phyloP scores from a whole-genome alignment of 164 flowering plant species.

The Magnolia changhungtana region DNA sequence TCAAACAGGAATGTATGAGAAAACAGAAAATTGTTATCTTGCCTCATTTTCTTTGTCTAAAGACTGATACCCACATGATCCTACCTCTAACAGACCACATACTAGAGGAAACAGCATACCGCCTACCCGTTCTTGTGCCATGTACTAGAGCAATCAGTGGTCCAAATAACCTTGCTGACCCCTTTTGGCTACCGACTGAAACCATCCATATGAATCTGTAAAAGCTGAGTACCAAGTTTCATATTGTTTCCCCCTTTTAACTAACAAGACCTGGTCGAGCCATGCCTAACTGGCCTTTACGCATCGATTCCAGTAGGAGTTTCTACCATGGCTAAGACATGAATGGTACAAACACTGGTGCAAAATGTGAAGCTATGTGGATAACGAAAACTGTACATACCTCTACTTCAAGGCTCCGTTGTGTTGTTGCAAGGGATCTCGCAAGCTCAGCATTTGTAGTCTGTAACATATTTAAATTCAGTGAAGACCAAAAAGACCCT shows the following conservation, averaged over 20 bases:
- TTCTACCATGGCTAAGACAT: neutral
- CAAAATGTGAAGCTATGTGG: neutral
- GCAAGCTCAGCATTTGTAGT: slow-evolving; percentile 85
- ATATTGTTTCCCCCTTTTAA: neutral
- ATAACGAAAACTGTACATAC: slow-evolving; percentile 29
- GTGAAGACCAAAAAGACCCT: slow-evolving; percentile 7
- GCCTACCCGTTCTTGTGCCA: too few relatives aligned
- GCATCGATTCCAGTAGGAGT: neutral
- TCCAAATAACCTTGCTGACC: neutral
- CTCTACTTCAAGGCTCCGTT: slow-evolving; percentile 87
- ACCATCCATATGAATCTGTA: neutral
- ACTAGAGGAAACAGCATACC: too few relatives aligned
- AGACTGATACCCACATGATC: too few relatives aligned
- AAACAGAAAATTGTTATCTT: too few relatives aligned
- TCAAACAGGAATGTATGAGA: too few relatives aligned
- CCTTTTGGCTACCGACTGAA: neutral
- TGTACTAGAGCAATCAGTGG: too few relatives aligned
- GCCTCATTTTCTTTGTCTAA: too few relatives aligned
- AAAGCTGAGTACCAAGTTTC: neutral
- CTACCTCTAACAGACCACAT: too few relatives aligned
- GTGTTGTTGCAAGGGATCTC: slow-evolving; percentile 67
- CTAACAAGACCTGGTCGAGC: neutral
- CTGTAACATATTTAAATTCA: slow-evolving; percentile 49
- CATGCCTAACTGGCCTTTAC: neutral
- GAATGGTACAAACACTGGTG: neutral